These are phyloP conservation scores for Alternaria angustiovoidea DNA, from an alignment of 2,329 filamentous ascomycete species.

Conservation along the genomic window DNA sequence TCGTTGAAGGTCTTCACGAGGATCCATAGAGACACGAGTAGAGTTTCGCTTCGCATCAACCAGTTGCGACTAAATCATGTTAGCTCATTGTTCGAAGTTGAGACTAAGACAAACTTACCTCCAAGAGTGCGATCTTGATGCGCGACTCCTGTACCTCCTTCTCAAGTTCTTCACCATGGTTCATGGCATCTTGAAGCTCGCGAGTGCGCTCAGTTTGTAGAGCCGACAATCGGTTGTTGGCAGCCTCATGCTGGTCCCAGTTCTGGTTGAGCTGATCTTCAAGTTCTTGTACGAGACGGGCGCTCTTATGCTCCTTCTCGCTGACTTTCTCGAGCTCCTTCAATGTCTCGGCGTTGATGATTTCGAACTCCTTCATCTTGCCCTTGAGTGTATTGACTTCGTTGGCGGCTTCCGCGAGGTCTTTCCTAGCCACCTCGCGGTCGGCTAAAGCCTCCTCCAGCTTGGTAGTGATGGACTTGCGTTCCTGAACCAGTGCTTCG, in stretches of 20 bases:
- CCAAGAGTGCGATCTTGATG: slow-evolving; percentile 75
- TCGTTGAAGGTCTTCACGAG: slow-evolving; percentile 59
- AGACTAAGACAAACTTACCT: slow-evolving; percentile 63
- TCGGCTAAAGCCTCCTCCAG: slow-evolving; percentile 56
- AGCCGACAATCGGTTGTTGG: slow-evolving; percentile 85
- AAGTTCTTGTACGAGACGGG: slow-evolving; percentile 89
- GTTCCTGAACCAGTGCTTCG: slow-evolving; percentile 54
- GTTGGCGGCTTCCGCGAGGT: slow-evolving; percentile 52
- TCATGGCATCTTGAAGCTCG: slow-evolving; percentile 52
- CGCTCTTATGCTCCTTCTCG: slow-evolving; percentile 85
- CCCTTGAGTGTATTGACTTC: slow-evolving; percentile 52
- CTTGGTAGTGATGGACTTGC: slow-evolving; percentile 53
- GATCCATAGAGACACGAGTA: slow-evolving; percentile 56
- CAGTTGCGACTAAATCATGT: slow-evolving; percentile 65
- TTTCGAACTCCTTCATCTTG: slow-evolving; percentile 56
- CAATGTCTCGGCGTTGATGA: slow-evolving; percentile 62
- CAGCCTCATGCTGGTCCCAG: slow-evolving; percentile 89
- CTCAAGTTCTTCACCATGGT: slow-evolving; percentile 56
- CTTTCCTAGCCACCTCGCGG: slow-evolving; percentile 52
- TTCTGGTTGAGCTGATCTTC: slow-evolving; percentile 96
- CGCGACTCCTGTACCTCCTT: slow-evolving; percentile 80
- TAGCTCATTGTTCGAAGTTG: slow-evolving; percentile 15
- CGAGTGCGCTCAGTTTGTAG: slow-evolving; percentile 57
- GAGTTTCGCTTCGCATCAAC: slow-evolving; percentile 63
- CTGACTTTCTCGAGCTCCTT: slow-evolving; percentile 65